Base-by-base conservation (phyloP, 495 filamentous ascomycete species). In the Trichoderma gamsii region DNA sequence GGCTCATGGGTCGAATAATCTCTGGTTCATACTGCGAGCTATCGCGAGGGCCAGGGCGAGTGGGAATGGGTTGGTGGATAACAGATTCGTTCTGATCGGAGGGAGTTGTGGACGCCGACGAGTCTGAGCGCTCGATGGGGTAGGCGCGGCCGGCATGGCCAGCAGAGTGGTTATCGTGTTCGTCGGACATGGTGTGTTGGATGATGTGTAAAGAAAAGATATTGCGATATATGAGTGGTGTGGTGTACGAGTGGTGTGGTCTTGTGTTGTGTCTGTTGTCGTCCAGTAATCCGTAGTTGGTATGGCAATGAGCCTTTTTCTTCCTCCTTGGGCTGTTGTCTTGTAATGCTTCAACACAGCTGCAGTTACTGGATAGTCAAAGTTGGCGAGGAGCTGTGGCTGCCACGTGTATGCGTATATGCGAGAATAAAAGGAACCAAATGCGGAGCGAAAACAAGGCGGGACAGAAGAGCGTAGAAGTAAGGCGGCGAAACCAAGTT, bases 1-100 rank as follows among this genome's bases (percentile, higher is more conserved):
- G 95, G 77, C 92, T 97, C 95, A 99, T 99, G 52, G 92, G 89
- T 68, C 94, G 82, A 49, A 94, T 93, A 75, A 97, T 95, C 76
- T 92, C 89, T 3, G 90, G 90, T 23, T 91, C 92, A 69, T 89
- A 85, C 49, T 89, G 82, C 27, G 78, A 81, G 59, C 88, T 87
- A 72, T 93, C 89, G 66, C 90, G 84, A 21, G 90, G 89, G 73
- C 82, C 77, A 79, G 84, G 75, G 75, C 82, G 72, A 77, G 84
- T 70, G 73, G 88, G 77, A 44, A 77, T 69, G 16, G 81, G 79
- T 35, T 76, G 73, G 66, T 79, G 73, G n/a, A 81, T 79, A 18
- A 63, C 21, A n/a, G 68, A 63, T 12, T 76, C 74, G 5, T 70
- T 70, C 9, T 69, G 68, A 52, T 79, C 80, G 49, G 73, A 59